Evolutionary conservation across 192 early-diverging fungal genomes (phyloP).

Genomic region (Entomortierella parvispora): DNA sequence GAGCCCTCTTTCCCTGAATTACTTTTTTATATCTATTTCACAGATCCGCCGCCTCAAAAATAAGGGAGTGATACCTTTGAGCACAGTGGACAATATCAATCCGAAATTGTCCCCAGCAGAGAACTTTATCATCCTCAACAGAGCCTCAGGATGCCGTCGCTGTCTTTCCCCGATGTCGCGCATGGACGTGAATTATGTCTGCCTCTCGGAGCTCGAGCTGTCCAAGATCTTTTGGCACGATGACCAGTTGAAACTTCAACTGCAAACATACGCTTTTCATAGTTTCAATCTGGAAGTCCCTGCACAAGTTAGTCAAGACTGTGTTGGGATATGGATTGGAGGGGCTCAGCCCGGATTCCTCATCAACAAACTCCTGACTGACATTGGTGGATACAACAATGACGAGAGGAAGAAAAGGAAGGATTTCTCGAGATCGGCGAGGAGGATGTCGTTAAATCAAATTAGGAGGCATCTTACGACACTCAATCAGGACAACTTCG

Average conservation of each 20-base stretch:
- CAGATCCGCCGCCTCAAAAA: no score
- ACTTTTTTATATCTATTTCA: no score
- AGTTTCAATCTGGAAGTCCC: neutral
- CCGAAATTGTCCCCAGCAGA: no score
- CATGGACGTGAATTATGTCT: neutral
- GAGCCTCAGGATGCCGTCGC: neutral
- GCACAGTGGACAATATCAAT: no score
- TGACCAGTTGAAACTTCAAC: neutral
- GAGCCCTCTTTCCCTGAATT: no score
- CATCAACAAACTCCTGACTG: conserved; percentile 6
- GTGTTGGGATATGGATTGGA: conserved; percentile 6
- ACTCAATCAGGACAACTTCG: conserved; percentile 1
- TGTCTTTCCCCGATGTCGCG: neutral
- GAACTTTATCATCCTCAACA: neutral
- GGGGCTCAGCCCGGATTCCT: neutral
- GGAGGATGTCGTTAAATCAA: neutral
- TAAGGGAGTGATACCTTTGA: no score
- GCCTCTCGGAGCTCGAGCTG: conserved; percentile 6
- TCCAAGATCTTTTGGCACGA: conserved; percentile 4
- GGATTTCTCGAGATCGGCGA: conserved; percentile 1
- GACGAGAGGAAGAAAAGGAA: neutral
- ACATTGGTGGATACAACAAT: conserved; percentile 8
- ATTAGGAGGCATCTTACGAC: neutral
- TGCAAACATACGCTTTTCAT: neutral
- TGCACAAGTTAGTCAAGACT: neutral